A percentile compares a stretch with the other conserved stretches of the same genome.
Evolutionary conservation across 352 stramenopile species (phyloP).

Genomic region (Phytophthora tubulina): DNA sequence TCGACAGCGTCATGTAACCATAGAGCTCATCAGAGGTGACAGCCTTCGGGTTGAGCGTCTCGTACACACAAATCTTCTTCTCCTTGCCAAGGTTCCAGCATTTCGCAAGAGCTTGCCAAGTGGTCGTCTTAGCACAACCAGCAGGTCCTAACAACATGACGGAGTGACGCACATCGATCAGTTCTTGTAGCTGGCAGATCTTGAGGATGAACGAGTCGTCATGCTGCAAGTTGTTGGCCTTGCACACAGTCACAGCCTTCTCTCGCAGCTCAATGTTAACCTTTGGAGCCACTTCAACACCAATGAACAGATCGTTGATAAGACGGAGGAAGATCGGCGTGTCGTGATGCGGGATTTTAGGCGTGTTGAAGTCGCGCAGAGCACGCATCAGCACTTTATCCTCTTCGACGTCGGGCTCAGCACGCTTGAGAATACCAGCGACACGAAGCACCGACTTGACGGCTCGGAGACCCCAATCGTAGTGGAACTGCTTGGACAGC

Average conservation of each 20-base stretch:
- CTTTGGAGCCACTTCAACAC: slow-evolving; percentile 94
- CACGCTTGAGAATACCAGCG: slow-evolving; percentile 85
- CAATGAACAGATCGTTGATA: slow-evolving; percentile 92
- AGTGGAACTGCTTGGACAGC: slow-evolving; percentile 94
- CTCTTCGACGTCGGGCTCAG: slow-evolving; percentile 84
- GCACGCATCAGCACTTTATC: slow-evolving; percentile 91
- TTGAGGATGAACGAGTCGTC: slow-evolving; percentile 91
- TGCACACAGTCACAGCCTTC: slow-evolving; percentile 93
- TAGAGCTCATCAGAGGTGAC: slow-evolving; percentile 95
- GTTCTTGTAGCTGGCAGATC: slow-evolving; percentile 88
- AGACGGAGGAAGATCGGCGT: slow-evolving; percentile 90
- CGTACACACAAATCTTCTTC: slow-evolving; percentile 91
- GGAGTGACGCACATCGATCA: slow-evolving; percentile 90
- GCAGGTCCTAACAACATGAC: slow-evolving; percentile 88
- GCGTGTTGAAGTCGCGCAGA: slow-evolving; percentile 89
- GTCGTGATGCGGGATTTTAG: slow-evolving; percentile 90
- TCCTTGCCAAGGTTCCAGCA: slow-evolving; percentile 91
- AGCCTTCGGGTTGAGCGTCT: slow-evolving; percentile 90
- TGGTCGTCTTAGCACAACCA: slow-evolving; percentile 88
- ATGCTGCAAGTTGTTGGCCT: slow-evolving; percentile 87
- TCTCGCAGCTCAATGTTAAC: slow-evolving; percentile 93
- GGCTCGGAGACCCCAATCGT: slow-evolving; percentile 90
- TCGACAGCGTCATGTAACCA: slow-evolving; percentile 92
- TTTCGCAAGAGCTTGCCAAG: slow-evolving; percentile 87
- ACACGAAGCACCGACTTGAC: slow-evolving; percentile 91